phyloP scores from a whole-genome alignment of 164 flowering plant species.

The Malania oleifera region DNA sequence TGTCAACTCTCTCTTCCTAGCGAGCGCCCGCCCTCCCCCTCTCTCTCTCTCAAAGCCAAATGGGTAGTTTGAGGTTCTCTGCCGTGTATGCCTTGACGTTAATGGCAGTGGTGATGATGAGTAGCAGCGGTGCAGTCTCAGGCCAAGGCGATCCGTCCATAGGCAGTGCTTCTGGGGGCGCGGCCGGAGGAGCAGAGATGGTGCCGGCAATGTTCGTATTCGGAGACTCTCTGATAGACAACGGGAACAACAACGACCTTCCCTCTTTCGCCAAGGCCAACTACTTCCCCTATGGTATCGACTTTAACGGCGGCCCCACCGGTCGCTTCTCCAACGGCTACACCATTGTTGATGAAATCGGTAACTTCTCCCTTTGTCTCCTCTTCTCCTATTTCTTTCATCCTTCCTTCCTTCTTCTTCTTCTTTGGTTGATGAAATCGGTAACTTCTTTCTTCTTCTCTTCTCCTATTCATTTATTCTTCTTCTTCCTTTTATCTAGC shows the following conservation, averaged over 20 bases:
- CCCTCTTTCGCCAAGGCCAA: slow-evolving; percentile 90
- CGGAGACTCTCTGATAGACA: slow-evolving; percentile 70
- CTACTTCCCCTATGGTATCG: slow-evolving; percentile 88
- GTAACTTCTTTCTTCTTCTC: not conserved
- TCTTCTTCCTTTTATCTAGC: too few relatives aligned
- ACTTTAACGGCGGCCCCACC: slow-evolving; percentile 74
- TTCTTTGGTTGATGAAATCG: too few relatives aligned
- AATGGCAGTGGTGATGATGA: too few relatives aligned
- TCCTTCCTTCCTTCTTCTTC: not conserved
- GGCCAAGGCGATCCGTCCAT: too few relatives aligned
- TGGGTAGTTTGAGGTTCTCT: too few relatives aligned
- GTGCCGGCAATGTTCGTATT: slow-evolving; percentile 69
- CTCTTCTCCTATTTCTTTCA: not conserved
- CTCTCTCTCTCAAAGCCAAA: too few relatives aligned
- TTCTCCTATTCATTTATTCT: not conserved
- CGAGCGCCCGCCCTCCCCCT: too few relatives aligned
- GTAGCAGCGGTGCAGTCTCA: too few relatives aligned
- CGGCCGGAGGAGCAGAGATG: too few relatives aligned
- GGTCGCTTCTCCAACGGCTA: slow-evolving; percentile 90
- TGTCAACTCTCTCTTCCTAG: too few relatives aligned
- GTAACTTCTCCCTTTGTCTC: slow-evolving; percentile 18
- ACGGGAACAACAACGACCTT: slow-evolving; percentile 67
- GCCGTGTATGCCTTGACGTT: too few relatives aligned
- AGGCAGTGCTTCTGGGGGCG: too few relatives aligned
- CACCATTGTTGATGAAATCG: slow-evolving; percentile 78